Evolutionary conservation across 371 early-diverging fungal species (phyloP), one percentile per base, ranked within the genome.

Genomic region (Mucor piriformis): DNA sequence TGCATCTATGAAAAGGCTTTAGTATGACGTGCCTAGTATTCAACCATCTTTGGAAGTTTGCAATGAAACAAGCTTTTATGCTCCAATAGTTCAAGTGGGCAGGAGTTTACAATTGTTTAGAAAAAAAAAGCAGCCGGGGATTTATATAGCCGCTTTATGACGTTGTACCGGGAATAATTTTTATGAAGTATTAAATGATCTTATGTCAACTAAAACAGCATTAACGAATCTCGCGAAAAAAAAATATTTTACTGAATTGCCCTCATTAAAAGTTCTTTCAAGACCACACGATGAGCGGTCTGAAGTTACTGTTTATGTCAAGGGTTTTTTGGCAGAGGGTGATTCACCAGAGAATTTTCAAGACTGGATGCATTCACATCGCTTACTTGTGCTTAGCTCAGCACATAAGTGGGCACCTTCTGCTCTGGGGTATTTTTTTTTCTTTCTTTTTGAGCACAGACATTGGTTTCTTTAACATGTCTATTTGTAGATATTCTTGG

Each of bases 311-410:
- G 79, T 79, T 13, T 79, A 79, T 69, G 71, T 79, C 0, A 79
- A 79, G 62, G 77, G 77, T 2, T 63, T 77, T 24, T 37, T 62
- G 11, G 63, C 72, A n/a, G 74, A 77, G 68, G 78, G 78, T 7
- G 79, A 79, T 55, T 61, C 71, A 23, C 74, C 76, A 5, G 79
- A 79, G 11, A 74, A 72, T 20, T 79, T 79, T 66, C 64, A 66
- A 49, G 79, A 79, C 46, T 79, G 79, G 79, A 63, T 79, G 66
- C 79, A 79, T 59, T 79, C 79, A 1, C 79, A 79, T 62, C 67
- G 69, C 7, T 51, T 79, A 20, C 64, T 79, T n/a, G 76, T 70
- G 6, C 60, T 79, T 2, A 72, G 70, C 50, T 62, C 67, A 27
- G 21, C 49, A n/a, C 76, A 79, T 59, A 47, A 50, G 20, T 79